These are phyloP conservation scores for Rhizopus microsporus DNA, from an alignment of 371 early-diverging fungal genomes.

Conservation along the genomic window DNA sequence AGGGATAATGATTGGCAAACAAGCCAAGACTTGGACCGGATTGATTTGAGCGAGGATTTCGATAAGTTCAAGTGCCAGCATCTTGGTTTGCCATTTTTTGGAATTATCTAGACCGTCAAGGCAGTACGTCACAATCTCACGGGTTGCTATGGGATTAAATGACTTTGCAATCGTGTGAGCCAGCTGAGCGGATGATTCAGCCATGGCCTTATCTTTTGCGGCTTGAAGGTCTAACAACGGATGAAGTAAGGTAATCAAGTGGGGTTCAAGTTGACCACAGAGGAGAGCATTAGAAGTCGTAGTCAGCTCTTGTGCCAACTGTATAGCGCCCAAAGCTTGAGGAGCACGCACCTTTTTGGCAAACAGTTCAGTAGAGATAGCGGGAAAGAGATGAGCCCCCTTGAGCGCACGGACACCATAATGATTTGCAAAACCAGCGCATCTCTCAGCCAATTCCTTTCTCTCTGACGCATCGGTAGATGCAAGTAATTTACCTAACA, in stretches of 20 bases:
- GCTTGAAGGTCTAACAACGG: constrained; percentile 64
- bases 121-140: constrained; percentile 56
- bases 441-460: constrained; percentile 35
- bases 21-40: constrained; percentile 60
- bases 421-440: constrained; percentile 42
- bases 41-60: constrained; percentile 53
- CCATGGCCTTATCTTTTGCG: constrained; percentile 64
- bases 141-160: constrained; percentile 58
- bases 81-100: constrained; percentile 80
- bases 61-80: constrained; percentile 59
- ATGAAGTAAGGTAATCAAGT: constrained; percentile 55
- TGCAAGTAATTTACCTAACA: constrained; percentile 31
- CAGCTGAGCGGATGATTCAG: constrained; percentile 60
- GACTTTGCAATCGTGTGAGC: constrained; percentile 54
- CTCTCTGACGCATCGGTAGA: constrained; percentile 33
- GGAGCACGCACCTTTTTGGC: constrained; percentile 77
- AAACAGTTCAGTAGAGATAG: constrained; percentile 55
- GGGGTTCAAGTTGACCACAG: constrained; percentile 61
- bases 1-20: constrained; percentile 71
- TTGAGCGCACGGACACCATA: constrained; percentile 62
- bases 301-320: constrained; percentile 46
- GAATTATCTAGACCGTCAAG: constrained; percentile 62
- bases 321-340: constrained; percentile 63
- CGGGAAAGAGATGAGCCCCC: constrained; percentile 55
- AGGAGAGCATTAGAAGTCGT: constrained; percentile 41